Conservation (phyloP, 208 protist species). For the Leptomonas pyrrhocoris region DNA sequence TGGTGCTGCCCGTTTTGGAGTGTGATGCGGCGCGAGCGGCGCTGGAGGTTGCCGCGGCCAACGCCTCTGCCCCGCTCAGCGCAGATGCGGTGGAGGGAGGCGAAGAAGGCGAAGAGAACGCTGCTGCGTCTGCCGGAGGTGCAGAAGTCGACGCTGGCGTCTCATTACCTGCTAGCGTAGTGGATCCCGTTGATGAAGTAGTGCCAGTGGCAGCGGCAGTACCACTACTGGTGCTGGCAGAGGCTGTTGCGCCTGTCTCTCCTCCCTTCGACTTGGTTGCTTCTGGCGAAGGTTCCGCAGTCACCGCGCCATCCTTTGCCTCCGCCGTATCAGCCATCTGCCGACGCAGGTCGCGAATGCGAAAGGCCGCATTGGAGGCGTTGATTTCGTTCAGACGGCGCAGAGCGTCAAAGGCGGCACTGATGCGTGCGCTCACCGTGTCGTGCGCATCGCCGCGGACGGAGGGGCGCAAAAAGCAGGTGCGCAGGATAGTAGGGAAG, state of each 20-base stretch:
- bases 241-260: neutral
- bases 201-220: neutral
- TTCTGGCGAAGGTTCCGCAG: neutral
- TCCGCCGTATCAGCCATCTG: conserved; percentile 20
- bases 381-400: conserved; percentile 57
- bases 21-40: neutral
- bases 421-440: conserved; percentile 41
- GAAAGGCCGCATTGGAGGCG: conserved; percentile 23
- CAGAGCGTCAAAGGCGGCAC: conserved; percentile 64
- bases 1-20: conserved; percentile 14
- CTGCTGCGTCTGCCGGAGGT: neutral
- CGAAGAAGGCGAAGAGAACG: conserved; percentile 2
- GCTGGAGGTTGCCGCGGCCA: conserved; percentile 3
- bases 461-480: conserved; percentile 61
- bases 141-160: neutral
- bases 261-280: neutral
- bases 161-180: neutral
- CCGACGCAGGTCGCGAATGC: conserved; percentile 31
- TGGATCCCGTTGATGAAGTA: neutral
- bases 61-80: neutral
- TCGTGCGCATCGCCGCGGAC: conserved; percentile 52
- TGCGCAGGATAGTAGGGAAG: conserved; percentile 43
- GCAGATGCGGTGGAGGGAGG: neutral
- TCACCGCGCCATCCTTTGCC: neutral
- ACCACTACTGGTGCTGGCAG: neutral